phyloP scores from a whole-genome alignment of 352 stramenopile genomes.

The Pythium grandisporangium region DNA sequence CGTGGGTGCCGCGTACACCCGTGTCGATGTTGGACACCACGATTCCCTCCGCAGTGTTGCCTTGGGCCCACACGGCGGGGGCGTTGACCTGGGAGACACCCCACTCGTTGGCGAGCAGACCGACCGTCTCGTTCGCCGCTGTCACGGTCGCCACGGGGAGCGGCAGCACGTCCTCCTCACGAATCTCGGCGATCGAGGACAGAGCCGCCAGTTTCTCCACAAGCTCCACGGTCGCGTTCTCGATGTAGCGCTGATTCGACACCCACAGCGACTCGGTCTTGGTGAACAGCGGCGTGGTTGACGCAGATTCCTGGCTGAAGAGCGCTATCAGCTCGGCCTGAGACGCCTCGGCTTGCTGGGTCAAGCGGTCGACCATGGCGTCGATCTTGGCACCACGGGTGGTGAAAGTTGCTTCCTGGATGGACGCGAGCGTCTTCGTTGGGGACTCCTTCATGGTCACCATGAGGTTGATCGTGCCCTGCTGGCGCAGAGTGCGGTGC shows the following conservation, averaged over 20 bases:
- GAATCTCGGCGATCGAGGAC: constrained; percentile 1
- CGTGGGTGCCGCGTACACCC: constrained; percentile 16
- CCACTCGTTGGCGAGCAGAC: constrained; percentile 4
- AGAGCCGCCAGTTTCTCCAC: constrained; percentile 7
- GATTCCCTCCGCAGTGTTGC: constrained; percentile 13
- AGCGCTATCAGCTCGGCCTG: constrained; percentile 6
- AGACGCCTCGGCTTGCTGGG: constrained; percentile 1
- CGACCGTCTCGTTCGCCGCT: background rate
- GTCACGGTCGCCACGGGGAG: background rate
- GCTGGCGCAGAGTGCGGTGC: constrained; percentile 10
- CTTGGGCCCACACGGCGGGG: constrained; percentile 11
- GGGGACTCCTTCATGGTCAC: constrained; percentile 14
- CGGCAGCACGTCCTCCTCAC: background rate
- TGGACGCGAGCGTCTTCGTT: constrained; percentile 3
- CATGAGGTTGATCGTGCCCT: constrained; percentile 22
- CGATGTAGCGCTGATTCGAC: constrained; percentile 16
- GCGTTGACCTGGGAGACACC: constrained; percentile 9
- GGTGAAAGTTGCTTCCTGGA: constrained; percentile 7
- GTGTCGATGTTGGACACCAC: constrained; percentile 19
- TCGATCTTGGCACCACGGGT: constrained; percentile 10
- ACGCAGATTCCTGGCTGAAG: constrained; percentile 6
- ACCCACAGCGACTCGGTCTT: constrained; percentile 11
- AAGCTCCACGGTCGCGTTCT: constrained; percentile 1
- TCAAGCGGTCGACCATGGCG: constrained; percentile 3
- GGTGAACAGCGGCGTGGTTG: background rate